Evolutionary conservation across 768 basidiomycete genomes (phyloP), one percentile per base, ranked within the genome.

Genomic region (Heimioporus sp.): DNA sequence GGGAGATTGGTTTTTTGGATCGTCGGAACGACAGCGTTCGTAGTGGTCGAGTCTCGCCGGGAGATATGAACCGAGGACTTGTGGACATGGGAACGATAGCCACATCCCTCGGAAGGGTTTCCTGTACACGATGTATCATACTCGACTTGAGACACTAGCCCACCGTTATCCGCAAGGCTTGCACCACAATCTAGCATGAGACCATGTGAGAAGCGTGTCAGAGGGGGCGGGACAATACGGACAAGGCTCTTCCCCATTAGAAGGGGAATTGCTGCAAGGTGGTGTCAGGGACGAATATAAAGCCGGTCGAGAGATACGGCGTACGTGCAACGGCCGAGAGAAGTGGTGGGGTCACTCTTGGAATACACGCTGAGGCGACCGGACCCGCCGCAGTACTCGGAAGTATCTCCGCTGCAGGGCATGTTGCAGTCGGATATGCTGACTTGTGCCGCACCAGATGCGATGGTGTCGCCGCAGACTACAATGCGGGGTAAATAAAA

Each of bases 311-410:
- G 15, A 35, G 12, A 1, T 32, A 8, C 4, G n/a, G 8, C 75
- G 53, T 59, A 86, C 87, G 72, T 84, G 71, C 80, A 88, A 64
- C 89, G 90, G n/a, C 89, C 89, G 28, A 90, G 76, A 15, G 69
- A 55, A 0, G 88, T 86, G 32, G 35, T 16, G 5, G 35, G 35
- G 16, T 4, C 11, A 35, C 35, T 1, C 15, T 35, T 9, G 13
- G 13, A 35, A 35, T 35, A 35, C 35, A 35, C 16, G 16, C 16
- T 35, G 13, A 35, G 12, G 16, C 35, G 35, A 35, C 16, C 6
- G 16, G 13, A 13, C 9, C 6, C 35, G 1, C 35, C 35, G 16
- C 35, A 35, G 11, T 5, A 35, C 35, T 13, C 35, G 13, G 35
- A 35, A 15, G 9, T 13, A 15, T 35, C 15, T 35, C 35, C 35